A percentile compares a stretch with the other conserved stretches of the same genome.
These are phyloP conservation scores for Gossypium gossypioides DNA, from an alignment of 441 rosid genomes.

Conservation along the genomic window DNA sequence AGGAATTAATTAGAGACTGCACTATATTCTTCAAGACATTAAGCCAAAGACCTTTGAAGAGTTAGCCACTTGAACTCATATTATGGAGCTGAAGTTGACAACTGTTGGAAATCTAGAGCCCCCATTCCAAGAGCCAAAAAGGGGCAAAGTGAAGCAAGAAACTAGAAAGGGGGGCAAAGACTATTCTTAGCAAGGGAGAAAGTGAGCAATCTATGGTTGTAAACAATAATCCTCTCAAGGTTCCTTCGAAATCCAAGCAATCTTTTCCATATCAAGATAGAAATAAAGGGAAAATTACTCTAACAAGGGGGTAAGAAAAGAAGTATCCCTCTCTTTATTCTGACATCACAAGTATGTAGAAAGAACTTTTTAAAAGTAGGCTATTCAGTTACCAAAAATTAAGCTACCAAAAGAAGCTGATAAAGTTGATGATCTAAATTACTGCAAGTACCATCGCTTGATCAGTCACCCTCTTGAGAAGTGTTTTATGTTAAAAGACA, in stretches of 20 bases:
- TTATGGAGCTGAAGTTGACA: neutral
- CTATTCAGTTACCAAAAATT: too few relatives aligned
- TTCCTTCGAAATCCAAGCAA: too few relatives aligned
- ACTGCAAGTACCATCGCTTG: too few relatives aligned
- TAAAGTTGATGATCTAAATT: too few relatives aligned
- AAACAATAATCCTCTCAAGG: neutral
- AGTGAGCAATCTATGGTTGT: neutral
- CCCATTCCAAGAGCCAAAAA: neutral
- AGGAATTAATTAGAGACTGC: neutral
- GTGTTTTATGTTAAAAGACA: too few relatives aligned
- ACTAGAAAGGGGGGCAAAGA: neutral
- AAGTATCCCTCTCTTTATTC: neutral
- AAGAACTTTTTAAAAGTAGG: too few relatives aligned
- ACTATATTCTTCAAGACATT: neutral
- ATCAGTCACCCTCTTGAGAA: too few relatives aligned
- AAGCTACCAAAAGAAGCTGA: too few relatives aligned
- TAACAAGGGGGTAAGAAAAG: neutral
- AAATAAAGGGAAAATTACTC: neutral
- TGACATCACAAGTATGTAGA: neutral
- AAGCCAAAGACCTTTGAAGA: neutral
- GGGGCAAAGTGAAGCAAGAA: too few relatives aligned
- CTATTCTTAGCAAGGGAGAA: neutral
- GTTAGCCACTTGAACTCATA: neutral
- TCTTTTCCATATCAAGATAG: neutral
- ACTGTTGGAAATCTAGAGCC: neutral